phyloP scores from a whole-genome alignment of 352 stramenopile species.

The Phytophthora europaea region DNA sequence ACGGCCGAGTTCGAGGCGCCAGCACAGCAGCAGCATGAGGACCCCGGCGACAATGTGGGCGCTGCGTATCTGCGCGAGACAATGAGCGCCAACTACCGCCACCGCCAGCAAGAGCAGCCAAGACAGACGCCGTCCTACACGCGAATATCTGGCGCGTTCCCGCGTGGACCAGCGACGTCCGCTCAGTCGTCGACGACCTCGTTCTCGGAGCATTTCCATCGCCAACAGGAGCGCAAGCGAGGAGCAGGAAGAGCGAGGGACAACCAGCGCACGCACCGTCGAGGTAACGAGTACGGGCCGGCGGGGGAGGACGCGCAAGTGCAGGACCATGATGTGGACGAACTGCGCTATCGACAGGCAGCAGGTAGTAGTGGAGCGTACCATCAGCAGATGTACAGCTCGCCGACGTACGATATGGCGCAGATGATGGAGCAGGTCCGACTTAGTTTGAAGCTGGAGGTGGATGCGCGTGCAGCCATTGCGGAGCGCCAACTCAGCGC shows the following conservation, averaged over 20 bases:
- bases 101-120: constrained; percentile 13
- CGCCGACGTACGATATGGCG: constrained; percentile 80
- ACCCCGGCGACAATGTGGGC: constrained; percentile 40
- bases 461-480: constrained; percentile 80
- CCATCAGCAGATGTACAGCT: constrained; percentile 61
- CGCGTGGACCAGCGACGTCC: constrained; percentile 2
- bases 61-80: constrained; percentile 48
- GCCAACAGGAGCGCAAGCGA: constrained; percentile 57
- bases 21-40: neutral
- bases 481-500: constrained; percentile 83
- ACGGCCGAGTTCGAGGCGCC: constrained; percentile 30
- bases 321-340: constrained; percentile 29
- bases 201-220: constrained; percentile 67
- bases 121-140: constrained; percentile 29
- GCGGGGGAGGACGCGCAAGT: constrained; percentile 29
- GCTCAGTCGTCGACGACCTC: constrained; percentile 12
- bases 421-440: constrained; percentile 90
- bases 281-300: constrained; percentile 24
- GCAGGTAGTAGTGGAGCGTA: constrained; percentile 23
- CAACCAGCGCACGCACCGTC: constrained; percentile 40
- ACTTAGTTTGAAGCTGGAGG: constrained; percentile 85
- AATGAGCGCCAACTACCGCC: constrained; percentile 39
- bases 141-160: constrained; percentile 32
- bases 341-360: constrained; percentile 1
- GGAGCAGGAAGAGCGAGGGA: constrained; percentile 31